A percentile compares a stretch with the other conserved stretches of the same genome.
Evolutionary conservation across 2,329 filamentous ascomycete species (phyloP).

Genomic region (Fusarium phyllophilum): DNA sequence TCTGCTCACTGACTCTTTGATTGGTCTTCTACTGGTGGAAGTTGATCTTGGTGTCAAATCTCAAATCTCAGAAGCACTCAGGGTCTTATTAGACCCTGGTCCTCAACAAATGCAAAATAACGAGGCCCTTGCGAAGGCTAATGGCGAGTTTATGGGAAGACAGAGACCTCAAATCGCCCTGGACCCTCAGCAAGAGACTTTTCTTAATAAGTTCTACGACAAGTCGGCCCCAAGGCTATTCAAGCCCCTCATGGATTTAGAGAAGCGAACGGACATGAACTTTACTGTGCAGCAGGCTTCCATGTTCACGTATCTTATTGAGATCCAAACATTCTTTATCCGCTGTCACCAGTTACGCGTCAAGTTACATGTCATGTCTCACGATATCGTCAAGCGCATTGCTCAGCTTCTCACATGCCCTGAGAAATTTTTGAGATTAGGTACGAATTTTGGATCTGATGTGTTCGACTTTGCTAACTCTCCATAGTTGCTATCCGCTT

Average conservation of each 20-base stretch:
- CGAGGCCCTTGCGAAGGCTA: constrained; percentile 70
- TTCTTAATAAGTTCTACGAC: constrained; percentile 91
- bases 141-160: constrained; percentile 75
- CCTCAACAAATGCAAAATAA: constrained; percentile 54
- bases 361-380: constrained; percentile 85
- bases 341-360: constrained; percentile 87
- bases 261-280: constrained; percentile 73
- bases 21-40: constrained; percentile 90
- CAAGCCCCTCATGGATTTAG: constrained; percentile 83
- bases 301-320: constrained; percentile 90
- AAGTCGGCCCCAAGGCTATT: constrained; percentile 87
- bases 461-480: constrained; percentile 40
- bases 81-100: constrained; percentile 85
- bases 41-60: constrained; percentile 94
- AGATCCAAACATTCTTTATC: constrained; percentile 93
- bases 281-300: constrained; percentile 86
- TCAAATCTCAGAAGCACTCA: constrained; percentile 94
- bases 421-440: constrained; percentile 92
- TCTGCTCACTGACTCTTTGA: constrained; percentile 89
- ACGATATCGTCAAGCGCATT: constrained; percentile 81
- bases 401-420: constrained; percentile 83
- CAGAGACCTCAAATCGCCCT: constrained; percentile 61
- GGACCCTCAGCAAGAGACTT: constrained; percentile 83
- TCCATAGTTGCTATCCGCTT: constrained; percentile 85
- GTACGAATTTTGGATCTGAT: constrained; percentile 57